These are phyloP conservation scores for Chenopodium album DNA, from an alignment of 148 eudicot species.

Conservation along the genomic window DNA sequence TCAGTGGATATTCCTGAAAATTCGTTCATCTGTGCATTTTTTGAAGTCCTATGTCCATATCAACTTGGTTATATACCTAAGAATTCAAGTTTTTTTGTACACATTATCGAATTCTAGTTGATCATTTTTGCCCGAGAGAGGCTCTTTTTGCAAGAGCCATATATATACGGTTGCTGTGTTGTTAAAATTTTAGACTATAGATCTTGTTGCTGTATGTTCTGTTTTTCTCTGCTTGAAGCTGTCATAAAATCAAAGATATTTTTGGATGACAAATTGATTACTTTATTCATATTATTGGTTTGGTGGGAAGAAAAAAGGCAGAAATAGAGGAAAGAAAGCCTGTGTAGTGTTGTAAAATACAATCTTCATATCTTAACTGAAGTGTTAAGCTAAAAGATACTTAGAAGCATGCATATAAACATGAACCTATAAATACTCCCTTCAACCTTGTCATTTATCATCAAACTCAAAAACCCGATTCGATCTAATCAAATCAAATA, in stretches of 20 bases:
- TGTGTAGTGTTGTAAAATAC: constrained; percentile 40
- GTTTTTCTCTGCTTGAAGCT: not conserved
- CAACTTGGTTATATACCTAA: not conserved
- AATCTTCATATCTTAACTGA: constrained; percentile 34
- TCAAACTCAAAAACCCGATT: not conserved
- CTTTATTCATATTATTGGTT: not conserved
- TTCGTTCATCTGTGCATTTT: not conserved
- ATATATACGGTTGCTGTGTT: not conserved
- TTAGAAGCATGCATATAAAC: constrained; percentile 33
- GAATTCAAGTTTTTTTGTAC: not conserved
- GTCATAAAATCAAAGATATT: not conserved
- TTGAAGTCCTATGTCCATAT: not conserved
- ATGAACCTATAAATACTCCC: constrained; percentile 16
- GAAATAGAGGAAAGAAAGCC: not conserved
- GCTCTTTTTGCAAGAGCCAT: not conserved
- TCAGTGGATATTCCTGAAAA: not conserved
- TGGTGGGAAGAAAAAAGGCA: not conserved
- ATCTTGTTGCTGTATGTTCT: not conserved
- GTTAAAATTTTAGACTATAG: not conserved
- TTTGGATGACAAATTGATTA: not conserved
- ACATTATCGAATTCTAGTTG: not conserved
- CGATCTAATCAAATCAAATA: not conserved
- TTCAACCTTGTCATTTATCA: not conserved
- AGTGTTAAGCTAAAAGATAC: constrained; percentile 29
- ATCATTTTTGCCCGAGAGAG: not conserved